Percentiles rank a stretch among this genome's conserved stretches.
phyloP scores from a whole-genome alignment of 768 basidiomycete species.

The Russula brevipes region DNA sequence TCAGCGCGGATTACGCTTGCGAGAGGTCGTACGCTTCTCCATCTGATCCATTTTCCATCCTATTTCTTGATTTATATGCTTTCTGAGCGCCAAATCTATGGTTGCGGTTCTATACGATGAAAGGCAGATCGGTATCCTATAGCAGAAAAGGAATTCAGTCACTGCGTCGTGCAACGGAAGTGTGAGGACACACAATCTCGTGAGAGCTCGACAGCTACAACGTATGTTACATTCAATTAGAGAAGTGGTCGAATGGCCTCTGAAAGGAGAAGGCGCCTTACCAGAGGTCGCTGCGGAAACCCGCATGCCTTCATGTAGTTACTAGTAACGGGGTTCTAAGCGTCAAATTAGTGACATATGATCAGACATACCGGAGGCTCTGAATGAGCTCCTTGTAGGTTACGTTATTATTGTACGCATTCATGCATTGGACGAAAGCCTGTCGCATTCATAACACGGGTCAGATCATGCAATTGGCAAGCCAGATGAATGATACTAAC shows the following conservation, averaged over 20 bases:
- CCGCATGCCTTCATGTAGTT: not conserved
- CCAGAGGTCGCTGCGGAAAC: not conserved
- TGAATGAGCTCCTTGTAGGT: not conserved
- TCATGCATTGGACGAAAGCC: constrained; percentile 2
- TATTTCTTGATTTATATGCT: too few relatives aligned
- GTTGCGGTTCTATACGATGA: not conserved
- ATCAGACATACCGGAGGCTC: not conserved
- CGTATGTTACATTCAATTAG: not conserved
- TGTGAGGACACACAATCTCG: not conserved
- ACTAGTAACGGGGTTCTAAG: not conserved
- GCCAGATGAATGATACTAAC: not conserved
- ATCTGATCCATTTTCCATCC: too few relatives aligned
- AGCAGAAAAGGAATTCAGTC: not conserved
- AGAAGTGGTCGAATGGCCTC: not conserved
- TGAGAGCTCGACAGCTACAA: constrained; percentile 8
- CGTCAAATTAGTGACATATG: not conserved
- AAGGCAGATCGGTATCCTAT: not conserved
- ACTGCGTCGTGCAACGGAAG: not conserved
- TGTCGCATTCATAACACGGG: not conserved
- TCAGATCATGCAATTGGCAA: not conserved
- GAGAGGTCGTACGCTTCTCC: too few relatives aligned
- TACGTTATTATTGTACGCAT: rapidly evolving
- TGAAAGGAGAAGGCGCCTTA: not conserved
- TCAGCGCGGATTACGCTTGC: too few relatives aligned
- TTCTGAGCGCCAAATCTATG: too few relatives aligned